These are phyloP conservation scores for Termitomyces sp. DNA, from an alignment of 768 basidiomycete genomes.

Conservation along the genomic window DNA sequence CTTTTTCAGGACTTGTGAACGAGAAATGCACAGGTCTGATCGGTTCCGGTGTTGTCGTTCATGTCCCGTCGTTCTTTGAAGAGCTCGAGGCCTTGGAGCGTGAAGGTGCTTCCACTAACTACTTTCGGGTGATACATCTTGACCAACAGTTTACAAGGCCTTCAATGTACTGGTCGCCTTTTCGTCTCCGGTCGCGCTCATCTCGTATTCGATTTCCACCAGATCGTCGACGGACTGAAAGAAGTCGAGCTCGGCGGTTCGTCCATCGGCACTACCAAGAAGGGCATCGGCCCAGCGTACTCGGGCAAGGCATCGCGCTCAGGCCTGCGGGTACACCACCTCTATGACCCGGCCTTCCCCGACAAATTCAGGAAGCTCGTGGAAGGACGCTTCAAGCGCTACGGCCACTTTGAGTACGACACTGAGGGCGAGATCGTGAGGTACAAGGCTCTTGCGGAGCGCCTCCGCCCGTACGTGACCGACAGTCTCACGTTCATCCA, in stretches of 20 bases:
- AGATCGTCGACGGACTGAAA: conserved; percentile 98
- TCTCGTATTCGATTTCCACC: conserved; percentile 98
- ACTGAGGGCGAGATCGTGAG: conserved; percentile 94
- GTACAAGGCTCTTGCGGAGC: conserved; percentile 85
- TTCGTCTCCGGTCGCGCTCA: conserved; percentile 96
- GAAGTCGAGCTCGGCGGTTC: conserved; percentile 95
- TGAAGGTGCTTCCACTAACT: conserved; percentile 56
- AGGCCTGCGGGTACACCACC: conserved; percentile 92
- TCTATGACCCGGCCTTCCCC: conserved; percentile 87
- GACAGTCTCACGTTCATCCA: conserved; percentile 89
- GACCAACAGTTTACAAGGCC: conserved; percentile 44
- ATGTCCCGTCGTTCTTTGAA: conserved; percentile 90
- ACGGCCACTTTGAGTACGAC: conserved; percentile 97
- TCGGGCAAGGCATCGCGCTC: conserved; percentile 96
- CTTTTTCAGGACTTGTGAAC: conserved; percentile 73
- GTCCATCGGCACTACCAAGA: conserved; percentile 97
- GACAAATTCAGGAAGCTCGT: conserved; percentile 93
- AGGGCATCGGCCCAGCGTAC: conserved; percentile 98
- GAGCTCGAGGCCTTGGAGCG: conserved; percentile 84
- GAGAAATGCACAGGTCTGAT: conserved; percentile 82
- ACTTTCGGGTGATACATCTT: neutral
- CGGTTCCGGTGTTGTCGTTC: conserved; percentile 94
- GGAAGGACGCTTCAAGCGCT: conserved; percentile 96
- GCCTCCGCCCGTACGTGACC: conserved; percentile 82
- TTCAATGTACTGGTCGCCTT: conserved; percentile 79